Evolutionary conservation across 164 flowering plant genomes (phyloP), one percentile per base, ranked within the genome.

Genomic region (Paratinospora sagittata): DNA sequence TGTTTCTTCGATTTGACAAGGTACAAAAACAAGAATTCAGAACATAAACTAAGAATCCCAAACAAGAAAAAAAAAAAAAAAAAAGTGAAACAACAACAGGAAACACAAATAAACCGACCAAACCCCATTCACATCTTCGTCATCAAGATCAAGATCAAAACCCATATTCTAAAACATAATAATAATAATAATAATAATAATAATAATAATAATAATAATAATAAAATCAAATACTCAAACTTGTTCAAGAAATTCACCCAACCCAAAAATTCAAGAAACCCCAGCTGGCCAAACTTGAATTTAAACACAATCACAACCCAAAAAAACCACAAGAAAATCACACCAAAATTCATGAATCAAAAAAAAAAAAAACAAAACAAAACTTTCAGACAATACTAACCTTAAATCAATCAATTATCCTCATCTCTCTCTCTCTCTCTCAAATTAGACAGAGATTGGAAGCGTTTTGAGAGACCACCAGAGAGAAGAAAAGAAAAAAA

Each of bases 341-440:
- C 24, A 65, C 16, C 34, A 9, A 26, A 14, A 65, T 36, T 1
- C 47, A 65, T 36, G 11, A 37, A 9, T 19, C 24, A 36, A n/a
- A 0, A 36, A 17, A 63, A 12, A 63, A 2, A 36, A 65, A 65
- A 17, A 19, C 39, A 19, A 36, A 7, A 34, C 23, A n/a, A n/a
- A n/a, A n/a, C n/a, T n/a, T n/a, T n/a, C n/a, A n/a, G n/a, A 65
- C 36, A 65, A 21, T 11, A 34, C 39, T 65, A 37, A 65, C 43
- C 63, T 23, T n/a, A n/a, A n/a, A n/a, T n/a, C 27, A 26, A 24
- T 5, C 27, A 60, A 23, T 60, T 13, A 60, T n/a, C n/a, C 39
- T 16, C 65, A 30, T 63, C 27, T 34, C 3, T 65, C 45, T 65
- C 67, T 65, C 67, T 36, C 47, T 65, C 24, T 65, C 67, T n/a